Evolutionary conservation across 768 basidiomycete species (phyloP).

Genomic region (Kwoniella bestiolae): DNA sequence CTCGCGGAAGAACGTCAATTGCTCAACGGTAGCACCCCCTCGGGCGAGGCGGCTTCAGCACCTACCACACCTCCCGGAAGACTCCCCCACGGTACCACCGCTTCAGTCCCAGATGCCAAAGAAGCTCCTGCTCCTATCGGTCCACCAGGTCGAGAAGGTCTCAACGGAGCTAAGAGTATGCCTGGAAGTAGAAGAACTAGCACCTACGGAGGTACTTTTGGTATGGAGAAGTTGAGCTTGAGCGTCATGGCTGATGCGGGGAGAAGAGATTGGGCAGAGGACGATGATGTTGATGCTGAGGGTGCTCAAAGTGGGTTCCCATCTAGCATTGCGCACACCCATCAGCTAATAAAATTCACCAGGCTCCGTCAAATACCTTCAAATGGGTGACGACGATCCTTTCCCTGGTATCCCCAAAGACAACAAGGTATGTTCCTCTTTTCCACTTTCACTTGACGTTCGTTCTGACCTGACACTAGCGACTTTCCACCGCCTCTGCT

Average conservation of each 20-base stretch:
- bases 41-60: conserved; percentile 40
- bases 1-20: conserved; percentile 62
- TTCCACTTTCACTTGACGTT: not conserved
- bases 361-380: conserved; percentile 60
- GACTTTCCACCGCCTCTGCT: conserved; percentile 86
- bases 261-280: conserved; percentile 38
- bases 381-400: conserved; percentile 77
- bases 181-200: conserved; percentile 53
- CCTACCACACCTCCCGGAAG: conserved; percentile 51
- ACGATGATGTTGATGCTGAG: conserved; percentile 54
- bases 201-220: conserved; percentile 50
- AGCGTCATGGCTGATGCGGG: conserved; percentile 42
- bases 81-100: conserved; percentile 66
- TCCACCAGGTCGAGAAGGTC: conserved; percentile 30
- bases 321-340: not conserved
- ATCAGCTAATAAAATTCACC: not conserved
- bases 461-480: conserved; percentile 26
- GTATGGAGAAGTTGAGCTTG: conserved; percentile 56
- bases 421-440: conserved; percentile 28
- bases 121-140: conserved; percentile 45
- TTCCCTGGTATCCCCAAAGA: conserved; percentile 67
- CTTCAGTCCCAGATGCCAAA: conserved; percentile 58
- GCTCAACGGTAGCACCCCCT: conserved; percentile 64
- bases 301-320: conserved; percentile 46
- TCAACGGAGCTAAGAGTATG: conserved; percentile 55